Percentiles rank a stretch among this genome's conserved stretches.
phyloP scores from a whole-genome alignment of 208 protist genomes.

The Porcisia hertigi region DNA sequence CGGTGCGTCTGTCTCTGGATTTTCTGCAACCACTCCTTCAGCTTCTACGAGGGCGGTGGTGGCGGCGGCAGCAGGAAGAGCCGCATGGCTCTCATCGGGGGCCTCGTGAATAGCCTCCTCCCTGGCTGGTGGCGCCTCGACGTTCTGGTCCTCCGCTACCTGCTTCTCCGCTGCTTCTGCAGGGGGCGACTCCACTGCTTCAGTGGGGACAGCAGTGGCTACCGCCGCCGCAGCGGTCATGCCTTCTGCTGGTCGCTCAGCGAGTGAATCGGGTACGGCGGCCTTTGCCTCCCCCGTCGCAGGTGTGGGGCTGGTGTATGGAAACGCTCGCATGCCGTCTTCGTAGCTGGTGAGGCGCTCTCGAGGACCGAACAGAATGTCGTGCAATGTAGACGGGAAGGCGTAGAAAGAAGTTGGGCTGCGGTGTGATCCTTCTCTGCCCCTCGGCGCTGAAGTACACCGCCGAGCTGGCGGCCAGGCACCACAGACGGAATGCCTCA shows the following conservation, averaged over 20 bases:
- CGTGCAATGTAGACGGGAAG: constrained; percentile 25
- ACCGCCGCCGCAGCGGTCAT: background rate
- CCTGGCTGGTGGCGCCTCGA: background rate
- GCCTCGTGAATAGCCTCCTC: background rate
- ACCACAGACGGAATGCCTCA: background rate
- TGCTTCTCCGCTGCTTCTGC: background rate
- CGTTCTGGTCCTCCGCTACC: background rate
- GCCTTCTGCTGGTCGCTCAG: background rate
- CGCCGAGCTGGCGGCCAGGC: constrained; percentile 6
- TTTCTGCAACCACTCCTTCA: background rate
- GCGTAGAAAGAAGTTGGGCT: constrained; percentile 16
- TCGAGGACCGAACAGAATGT: constrained; percentile 32
- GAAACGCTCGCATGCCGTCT: constrained; percentile 21
- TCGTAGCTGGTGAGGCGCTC: constrained; percentile 31
- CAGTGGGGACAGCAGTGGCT: background rate
- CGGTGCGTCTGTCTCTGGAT: background rate
- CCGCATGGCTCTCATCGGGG: background rate
- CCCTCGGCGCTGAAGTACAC: constrained; percentile 21
- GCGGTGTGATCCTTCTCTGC: constrained; percentile 8
- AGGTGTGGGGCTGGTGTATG: background rate
- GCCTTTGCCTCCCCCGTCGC: background rate
- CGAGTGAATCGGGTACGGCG: background rate
- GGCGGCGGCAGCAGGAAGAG: background rate
- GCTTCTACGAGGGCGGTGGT: background rate
- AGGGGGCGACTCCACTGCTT: background rate